Evolutionary conservation across 2,329 filamentous ascomycete species (phyloP), one percentile per base, ranked within the genome.

Genomic region (Diatrype stigma): DNA sequence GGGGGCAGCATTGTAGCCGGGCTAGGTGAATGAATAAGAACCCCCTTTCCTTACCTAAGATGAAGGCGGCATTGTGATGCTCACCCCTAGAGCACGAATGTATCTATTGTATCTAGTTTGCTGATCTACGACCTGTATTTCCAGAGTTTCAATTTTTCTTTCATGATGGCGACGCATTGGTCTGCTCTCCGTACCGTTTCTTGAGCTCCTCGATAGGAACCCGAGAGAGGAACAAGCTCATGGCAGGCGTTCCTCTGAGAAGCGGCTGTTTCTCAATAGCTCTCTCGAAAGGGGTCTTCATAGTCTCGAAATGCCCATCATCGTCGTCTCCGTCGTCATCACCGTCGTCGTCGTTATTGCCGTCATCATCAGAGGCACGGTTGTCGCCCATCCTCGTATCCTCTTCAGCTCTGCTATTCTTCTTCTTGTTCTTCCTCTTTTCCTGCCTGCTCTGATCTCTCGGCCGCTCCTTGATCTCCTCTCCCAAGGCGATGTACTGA

Each of bases 151-250:
- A 45, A 34, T 11, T 11, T 4, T 45, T 38, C 10, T 4, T 11
- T 42, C 47, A 54, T 40, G 30, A 47, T n/a, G 57, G 44, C 35
- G 37, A 34, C 17, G 45, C 63, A 54, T 73, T 77, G 2, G 73
- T 72, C 62, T 81, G 80, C 26, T 73, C 58, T 32, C 73, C 78
- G 22, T 69, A 70, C 40, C 71, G 73, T 28, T 63, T 70, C 55
- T 73, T 80, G 45, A 89, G 65, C 56, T 82, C 79, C 17, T 78
- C 75, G 32, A 89, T 67, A 12, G 79, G 68, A 14, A 67, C 67
- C 23, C 71, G 66, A 0, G 82, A 81, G 16, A 89, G 64, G 56
- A 86, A 84, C 21, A 86, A 70, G 54, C 78, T 81, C 73, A 89
- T 70, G 38, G 81, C 75, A 16, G 79, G 79, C 48, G 77, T 67